phyloP scores from a whole-genome alignment of 2,329 filamentous ascomycete species.

The Paracamarosporium sp. region DNA sequence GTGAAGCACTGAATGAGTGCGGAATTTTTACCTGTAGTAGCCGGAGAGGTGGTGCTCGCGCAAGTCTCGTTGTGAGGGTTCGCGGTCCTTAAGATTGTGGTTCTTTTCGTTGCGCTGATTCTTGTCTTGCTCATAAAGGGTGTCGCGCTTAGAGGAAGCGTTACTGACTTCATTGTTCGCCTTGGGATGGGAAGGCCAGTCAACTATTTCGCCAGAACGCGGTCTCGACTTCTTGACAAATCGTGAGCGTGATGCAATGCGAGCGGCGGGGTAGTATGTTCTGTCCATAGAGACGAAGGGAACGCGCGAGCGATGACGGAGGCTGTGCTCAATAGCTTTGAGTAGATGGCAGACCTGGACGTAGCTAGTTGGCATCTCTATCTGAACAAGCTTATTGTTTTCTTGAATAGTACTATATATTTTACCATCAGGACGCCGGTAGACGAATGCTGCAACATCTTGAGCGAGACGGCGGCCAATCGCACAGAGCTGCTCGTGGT shows the following conservation, averaged over 20 bases:
- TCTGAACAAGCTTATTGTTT: conserved; percentile 51
- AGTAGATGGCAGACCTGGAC: conserved; percentile 49
- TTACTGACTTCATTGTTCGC: conserved; percentile 39
- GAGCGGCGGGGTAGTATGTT: conserved; percentile 50
- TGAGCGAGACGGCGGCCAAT: conserved; percentile 53
- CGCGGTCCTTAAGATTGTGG: conserved; percentile 51
- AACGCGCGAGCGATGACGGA: conserved; percentile 42
- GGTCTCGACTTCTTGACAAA: conserved; percentile 45
- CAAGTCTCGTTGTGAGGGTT: conserved; percentile 45
- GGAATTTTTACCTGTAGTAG: conserved; percentile 46
- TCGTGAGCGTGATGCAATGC: conserved; percentile 34
- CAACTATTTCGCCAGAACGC: conserved; percentile 45
- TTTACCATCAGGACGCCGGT: conserved; percentile 45
- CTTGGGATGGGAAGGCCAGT: conserved; percentile 38
- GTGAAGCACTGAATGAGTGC: conserved; percentile 17
- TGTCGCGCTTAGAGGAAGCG: conserved; percentile 46
- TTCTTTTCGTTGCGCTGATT: conserved; percentile 42
- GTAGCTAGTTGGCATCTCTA: conserved; percentile 54
- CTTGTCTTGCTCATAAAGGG: conserved; percentile 50
- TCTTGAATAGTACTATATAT: conserved; percentile 44
- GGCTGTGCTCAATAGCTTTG: conserved; percentile 49
- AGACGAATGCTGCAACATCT: conserved; percentile 53
- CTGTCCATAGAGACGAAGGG: conserved; percentile 54
- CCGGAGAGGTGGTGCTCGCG: conserved; percentile 46
- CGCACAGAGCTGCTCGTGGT: conserved; percentile 51